Percentiles rank a stretch among this genome's conserved stretches.
phyloP scores from a whole-genome alignment of 495 filamentous ascomycete species.

The Lepraria neglecta region DNA sequence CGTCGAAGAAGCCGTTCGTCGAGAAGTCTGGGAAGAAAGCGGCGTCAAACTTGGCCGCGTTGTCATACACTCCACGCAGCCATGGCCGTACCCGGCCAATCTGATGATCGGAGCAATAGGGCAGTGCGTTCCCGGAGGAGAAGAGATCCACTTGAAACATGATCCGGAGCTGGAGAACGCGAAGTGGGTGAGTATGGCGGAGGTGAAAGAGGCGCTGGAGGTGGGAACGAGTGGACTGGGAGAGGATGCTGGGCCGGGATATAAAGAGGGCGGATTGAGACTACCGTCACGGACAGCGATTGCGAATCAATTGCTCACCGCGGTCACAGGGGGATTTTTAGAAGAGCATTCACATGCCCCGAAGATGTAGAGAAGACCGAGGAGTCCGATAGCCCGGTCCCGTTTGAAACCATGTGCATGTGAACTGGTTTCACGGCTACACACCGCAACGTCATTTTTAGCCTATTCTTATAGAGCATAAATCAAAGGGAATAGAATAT shows the following conservation, averaged over 20 bases:
- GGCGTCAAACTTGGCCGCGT: constrained; percentile 82
- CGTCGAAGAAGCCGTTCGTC: constrained; percentile 87
- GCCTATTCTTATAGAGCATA: neutral
- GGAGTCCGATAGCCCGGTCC: neutral
- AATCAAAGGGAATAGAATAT: neutral
- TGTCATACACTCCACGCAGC: constrained; percentile 86
- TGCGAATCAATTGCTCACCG: constrained; percentile 64
- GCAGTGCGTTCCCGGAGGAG: constrained; percentile 72
- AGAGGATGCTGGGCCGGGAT: constrained; percentile 54
- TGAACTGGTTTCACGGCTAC: neutral
- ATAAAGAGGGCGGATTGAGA: constrained; percentile 65
- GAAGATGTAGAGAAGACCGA: constrained; percentile 12
- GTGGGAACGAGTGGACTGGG: constrained; percentile 59
- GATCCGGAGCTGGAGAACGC: constrained; percentile 90
- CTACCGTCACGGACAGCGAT: constrained; percentile 73
- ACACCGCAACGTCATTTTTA: neutral
- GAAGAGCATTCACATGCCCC: constrained; percentile 23
- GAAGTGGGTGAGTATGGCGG: constrained; percentile 71
- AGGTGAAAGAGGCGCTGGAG: constrained; percentile 50
- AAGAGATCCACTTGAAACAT: constrained; percentile 74
- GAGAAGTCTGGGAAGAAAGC: constrained; percentile 94
- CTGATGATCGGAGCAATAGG: constrained; percentile 93
- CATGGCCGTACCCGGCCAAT: constrained; percentile 83
- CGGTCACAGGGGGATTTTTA: constrained; percentile 46
- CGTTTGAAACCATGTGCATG: no score